phyloP scores from a whole-genome alignment of 345 rosid species.

The Citropsis articulata region DNA sequence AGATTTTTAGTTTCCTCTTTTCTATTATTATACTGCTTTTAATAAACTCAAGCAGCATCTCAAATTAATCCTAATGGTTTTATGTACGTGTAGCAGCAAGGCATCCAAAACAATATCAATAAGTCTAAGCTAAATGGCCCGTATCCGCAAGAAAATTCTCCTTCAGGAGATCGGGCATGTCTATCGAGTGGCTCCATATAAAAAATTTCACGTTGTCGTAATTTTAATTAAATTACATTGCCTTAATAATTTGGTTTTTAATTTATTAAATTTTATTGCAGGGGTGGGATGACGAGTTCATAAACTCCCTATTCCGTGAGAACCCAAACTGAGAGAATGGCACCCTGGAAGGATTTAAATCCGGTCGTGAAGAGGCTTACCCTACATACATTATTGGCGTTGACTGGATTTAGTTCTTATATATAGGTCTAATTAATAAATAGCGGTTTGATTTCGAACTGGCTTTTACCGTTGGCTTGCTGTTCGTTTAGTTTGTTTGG shows the following conservation, averaged over 20 bases:
- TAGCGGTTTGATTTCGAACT: too few species aligned
- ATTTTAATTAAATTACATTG: too few species aligned
- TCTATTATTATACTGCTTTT: neutral
- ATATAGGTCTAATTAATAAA: too few species aligned
- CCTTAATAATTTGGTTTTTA: neutral
- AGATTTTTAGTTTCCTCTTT: neutral
- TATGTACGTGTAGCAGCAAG: neutral
- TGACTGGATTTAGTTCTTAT: too few species aligned
- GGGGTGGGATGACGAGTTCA: slow-evolving; percentile 21
- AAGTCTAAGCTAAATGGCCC: neutral
- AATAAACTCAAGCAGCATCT: neutral
- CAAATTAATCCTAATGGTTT: neutral
- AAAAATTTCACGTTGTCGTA: too few species aligned
- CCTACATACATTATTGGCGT: too few species aligned
- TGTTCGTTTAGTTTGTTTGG: too few species aligned
- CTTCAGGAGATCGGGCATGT: neutral
- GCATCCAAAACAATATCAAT: neutral
- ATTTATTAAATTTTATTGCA: slow-evolving; percentile 1
- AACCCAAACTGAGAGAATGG: neutral
- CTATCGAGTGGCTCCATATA: too few species aligned
- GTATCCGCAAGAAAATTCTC: neutral
- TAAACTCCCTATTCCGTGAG: slow-evolving; percentile 11
- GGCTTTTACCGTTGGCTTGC: too few species aligned
- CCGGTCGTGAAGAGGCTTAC: too few species aligned
- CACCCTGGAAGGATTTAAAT: neutral